Base-by-base conservation (phyloP, 2,329 filamentous ascomycete genomes). In the Tolypocladium tropicale region DNA sequence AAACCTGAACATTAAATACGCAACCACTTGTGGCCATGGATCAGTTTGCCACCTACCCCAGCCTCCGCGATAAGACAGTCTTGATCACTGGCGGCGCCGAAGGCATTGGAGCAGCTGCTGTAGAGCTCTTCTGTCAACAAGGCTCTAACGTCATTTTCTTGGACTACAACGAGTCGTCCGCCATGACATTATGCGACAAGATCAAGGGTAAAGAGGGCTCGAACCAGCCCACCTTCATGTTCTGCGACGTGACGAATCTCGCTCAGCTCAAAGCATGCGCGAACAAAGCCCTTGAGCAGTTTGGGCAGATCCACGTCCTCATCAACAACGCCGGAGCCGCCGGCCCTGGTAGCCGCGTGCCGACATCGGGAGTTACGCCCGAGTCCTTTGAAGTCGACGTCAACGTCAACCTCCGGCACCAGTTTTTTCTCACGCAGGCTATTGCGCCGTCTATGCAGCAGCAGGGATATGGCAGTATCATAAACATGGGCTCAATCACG, bases 311-410 rank as follows among this genome's bases (percentile, higher is more conserved):
- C 64, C 88, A 95, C 70, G 87, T 94, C 60, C 74, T 95, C 53
- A 75, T 95, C 74, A 94, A 95, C 77, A 95, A 94, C 69, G 90
- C 90, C 21, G 90, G 88, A 0, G 59, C 58, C 0, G 62, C 58
- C 4, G 60, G 59, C 21, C 60, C 60, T 25, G 54, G 51, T 18
- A 60, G 67, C 30, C 61, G 68, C 23, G 64, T 61, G 0, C 53
- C 62, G 2, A 75, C 71, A 1, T 54, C 60, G 12, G 55, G 68
- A 0, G 69, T 78, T 9, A 77, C 75, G 3, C 61, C 70, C 0
- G 72, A 71, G 57, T 66, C 67, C 3, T 79, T 73, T 67, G 74
- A 78, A 12, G 52, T 59, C 6, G 73, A 74, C 58, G 60, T 81
- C 39, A 72, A 71, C 41, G 67, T 72, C 28, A 78, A 78, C 56